Conservation (phyloP, 257 asterid species). For the Solanum dulcamara region DNA sequence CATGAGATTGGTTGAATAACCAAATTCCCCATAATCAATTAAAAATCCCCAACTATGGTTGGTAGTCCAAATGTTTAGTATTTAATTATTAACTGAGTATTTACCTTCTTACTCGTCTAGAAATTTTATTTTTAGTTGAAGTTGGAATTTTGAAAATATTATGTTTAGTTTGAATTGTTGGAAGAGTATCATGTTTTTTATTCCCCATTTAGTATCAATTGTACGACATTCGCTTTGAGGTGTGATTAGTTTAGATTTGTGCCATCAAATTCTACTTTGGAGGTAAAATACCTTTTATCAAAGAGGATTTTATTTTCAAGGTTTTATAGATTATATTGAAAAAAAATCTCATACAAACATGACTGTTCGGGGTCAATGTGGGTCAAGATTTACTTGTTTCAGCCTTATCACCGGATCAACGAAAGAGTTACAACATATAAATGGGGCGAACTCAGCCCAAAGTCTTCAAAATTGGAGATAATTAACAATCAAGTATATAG, state of each 20-base stretch:
- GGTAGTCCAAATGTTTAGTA: background rate
- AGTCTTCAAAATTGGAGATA: background rate
- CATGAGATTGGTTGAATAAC: background rate
- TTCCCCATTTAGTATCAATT: background rate
- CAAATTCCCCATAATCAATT: background rate
- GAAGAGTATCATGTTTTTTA: background rate
- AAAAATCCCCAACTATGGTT: background rate
- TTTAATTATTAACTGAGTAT: background rate
- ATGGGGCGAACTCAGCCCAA: background rate
- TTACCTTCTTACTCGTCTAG: background rate
- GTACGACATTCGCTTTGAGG: background rate
- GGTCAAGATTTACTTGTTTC: background rate
- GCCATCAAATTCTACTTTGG: no score
- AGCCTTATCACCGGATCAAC: background rate
- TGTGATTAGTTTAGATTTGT: background rate
- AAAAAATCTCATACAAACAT: background rate
- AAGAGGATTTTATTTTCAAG: background rate
- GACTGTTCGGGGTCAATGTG: background rate
- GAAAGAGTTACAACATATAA: background rate
- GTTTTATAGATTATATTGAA: background rate
- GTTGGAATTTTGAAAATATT: background rate
- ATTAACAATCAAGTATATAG: no score
- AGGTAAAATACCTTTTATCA: no score
- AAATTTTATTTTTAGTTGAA: background rate
- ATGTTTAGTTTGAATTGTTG: background rate